Evolutionary conservation across 139 green algal species (phyloP).

Genomic region (Tetraselmis chui): DNA sequence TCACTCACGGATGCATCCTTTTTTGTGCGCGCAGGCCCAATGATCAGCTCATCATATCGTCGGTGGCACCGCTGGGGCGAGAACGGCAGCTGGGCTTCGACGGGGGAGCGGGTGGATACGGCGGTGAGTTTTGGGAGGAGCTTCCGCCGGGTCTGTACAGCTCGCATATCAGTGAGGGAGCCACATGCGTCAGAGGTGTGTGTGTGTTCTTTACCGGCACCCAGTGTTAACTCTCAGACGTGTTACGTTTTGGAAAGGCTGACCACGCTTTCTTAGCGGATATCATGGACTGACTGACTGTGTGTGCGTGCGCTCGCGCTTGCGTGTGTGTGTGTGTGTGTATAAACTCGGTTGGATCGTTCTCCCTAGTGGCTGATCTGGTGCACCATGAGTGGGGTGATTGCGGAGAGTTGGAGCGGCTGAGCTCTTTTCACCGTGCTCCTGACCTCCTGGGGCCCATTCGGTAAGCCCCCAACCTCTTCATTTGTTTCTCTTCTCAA

Average conservation of each 20-base stretch:
- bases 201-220: too few species aligned
- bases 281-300: too few species aligned
- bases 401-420: neutral
- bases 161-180: slow-evolving; percentile 1
- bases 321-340: too few species aligned
- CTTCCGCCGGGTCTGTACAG: slow-evolving; percentile 37
- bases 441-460: neutral
- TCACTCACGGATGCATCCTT: too few species aligned
- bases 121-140: slow-evolving; percentile 21
- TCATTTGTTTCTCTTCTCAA: too few species aligned
- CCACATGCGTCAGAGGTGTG: too few species aligned
- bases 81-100: too few species aligned
- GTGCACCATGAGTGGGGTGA: neutral
- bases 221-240: too few species aligned
- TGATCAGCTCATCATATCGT: slow-evolving; percentile 36
- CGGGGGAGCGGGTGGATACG: neutral
- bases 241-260: too few species aligned
- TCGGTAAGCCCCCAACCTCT: neutral
- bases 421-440: neutral
- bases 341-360: too few species aligned
- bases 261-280: too few species aligned
- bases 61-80: slow-evolving; percentile 12
- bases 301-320: too few species aligned
- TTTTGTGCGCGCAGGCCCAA: neutral
- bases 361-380: neutral